Conservation (phyloP, 2,329 filamentous ascomycete species). For the Zymoseptoria pseudotritici region DNA sequence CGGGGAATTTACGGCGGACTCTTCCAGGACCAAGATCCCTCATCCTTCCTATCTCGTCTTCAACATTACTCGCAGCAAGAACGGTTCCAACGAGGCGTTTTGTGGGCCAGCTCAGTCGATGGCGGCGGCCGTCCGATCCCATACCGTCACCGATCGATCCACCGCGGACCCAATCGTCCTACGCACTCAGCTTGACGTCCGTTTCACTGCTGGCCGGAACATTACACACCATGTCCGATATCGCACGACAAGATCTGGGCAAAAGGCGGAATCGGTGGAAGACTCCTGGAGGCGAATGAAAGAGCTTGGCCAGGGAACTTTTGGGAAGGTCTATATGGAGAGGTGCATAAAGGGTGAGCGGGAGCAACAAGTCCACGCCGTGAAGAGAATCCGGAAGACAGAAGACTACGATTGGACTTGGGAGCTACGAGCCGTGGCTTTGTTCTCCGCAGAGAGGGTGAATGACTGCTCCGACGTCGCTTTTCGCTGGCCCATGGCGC, state of each 20-base stretch:
- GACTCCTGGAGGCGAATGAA: not conserved
- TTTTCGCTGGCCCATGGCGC: too few species aligned
- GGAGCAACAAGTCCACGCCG: not conserved
- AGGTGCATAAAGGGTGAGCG: conserved; percentile 1
- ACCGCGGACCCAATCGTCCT: conserved; percentile 3
- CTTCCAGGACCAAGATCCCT: too few species aligned
- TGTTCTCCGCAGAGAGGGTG: conserved; percentile 15
- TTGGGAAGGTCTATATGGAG: conserved; percentile 3
- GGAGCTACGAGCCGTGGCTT: conserved; percentile 22
- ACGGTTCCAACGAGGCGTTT: too few species aligned
- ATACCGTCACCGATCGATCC: not conserved
- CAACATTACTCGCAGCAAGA: too few species aligned
- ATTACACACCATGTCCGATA: not conserved
- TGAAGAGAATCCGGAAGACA: conserved; percentile 4
- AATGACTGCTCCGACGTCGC: too few species aligned
- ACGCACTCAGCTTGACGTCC: conserved; percentile 1
- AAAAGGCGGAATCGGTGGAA: not conserved
- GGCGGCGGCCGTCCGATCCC: too few species aligned
- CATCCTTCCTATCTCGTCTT: too few species aligned
- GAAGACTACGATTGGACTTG: conserved; percentile 9
- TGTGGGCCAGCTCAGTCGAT: too few species aligned
- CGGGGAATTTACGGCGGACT: not conserved
- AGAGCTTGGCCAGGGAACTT: not conserved
- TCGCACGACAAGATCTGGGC: not conserved
- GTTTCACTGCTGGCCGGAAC: not conserved